These are phyloP conservation scores for Teunomyces panamensis DNA, from an alignment of 805 yeast species.

Conservation along the genomic window DNA sequence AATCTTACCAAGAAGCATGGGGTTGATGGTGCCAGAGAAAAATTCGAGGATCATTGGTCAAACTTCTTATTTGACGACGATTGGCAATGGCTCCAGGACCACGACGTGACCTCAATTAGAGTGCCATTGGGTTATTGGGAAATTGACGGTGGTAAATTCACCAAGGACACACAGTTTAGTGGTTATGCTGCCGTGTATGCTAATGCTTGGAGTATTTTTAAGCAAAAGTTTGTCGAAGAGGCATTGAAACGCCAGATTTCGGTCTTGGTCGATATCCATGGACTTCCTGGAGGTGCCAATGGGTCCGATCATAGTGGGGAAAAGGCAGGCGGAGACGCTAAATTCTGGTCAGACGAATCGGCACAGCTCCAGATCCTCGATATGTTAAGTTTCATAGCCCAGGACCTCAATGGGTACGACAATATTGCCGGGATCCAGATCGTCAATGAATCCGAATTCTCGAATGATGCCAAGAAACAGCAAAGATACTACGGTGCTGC, in stretches of 20 bases:
- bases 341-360: constrained; percentile 55
- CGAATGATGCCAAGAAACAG: constrained; percentile 43
- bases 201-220: constrained; percentile 70
- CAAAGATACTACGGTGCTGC: constrained; percentile 72
- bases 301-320: constrained; percentile 83
- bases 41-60: constrained; percentile 65
- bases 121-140: constrained; percentile 93
- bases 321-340: constrained; percentile 48
- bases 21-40: constrained; percentile 48
- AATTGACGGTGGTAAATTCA: constrained; percentile 59
- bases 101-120: constrained; percentile 76
- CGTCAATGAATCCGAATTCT: constrained; percentile 78
- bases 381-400: constrained; percentile 57
- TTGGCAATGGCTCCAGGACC: constrained; percentile 69
- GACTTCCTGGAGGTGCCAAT: constrained; percentile 91
- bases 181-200: constrained; percentile 51
- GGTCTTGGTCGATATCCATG: constrained; percentile 82
- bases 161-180: constrained; percentile 62
- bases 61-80: constrained; percentile 63
- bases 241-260: constrained; percentile 67
- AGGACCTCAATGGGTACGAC: constrained; percentile 53
- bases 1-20: constrained; percentile 50
- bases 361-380: constrained; percentile 46
- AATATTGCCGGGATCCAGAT: constrained; percentile 82
- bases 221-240: constrained; percentile 47